Percentiles rank a stretch among this genome's conserved stretches.
phyloP scores from a whole-genome alignment of 1,139 yeast species.

The Debaryomyces psychrophilus region DNA sequence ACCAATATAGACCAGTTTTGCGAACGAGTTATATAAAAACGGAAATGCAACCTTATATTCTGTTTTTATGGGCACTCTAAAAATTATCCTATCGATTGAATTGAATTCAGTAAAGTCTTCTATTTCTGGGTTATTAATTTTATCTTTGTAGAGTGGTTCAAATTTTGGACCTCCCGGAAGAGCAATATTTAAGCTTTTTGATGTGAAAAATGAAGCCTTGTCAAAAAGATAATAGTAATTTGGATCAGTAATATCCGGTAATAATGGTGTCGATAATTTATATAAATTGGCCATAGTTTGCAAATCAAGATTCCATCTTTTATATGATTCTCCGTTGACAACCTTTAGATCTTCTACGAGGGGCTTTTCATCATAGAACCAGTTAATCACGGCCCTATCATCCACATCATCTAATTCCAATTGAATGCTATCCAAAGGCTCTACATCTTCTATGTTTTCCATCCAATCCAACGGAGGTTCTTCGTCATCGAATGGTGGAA shows the following conservation, averaged over 20 bases:
- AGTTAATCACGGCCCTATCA: constrained; percentile 62
- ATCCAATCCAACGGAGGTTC: constrained; percentile 88
- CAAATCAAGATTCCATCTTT: constrained; percentile 67
- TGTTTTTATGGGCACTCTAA: constrained; percentile 72
- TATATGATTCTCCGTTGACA: constrained; percentile 79
- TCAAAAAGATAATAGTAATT: constrained; percentile 74
- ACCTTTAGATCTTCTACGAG: constrained; percentile 54
- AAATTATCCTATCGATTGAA: constrained; percentile 82
- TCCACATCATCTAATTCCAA: constrained; percentile 64
- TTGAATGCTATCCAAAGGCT: constrained; percentile 70
- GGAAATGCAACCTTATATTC: constrained; percentile 90
- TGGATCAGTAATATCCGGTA: constrained; percentile 57
- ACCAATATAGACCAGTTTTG: constrained; percentile 61
- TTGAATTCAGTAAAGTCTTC: constrained; percentile 91
- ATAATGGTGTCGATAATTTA: constrained; percentile 68
- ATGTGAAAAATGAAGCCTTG: constrained; percentile 77
- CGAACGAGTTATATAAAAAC: constrained; percentile 77
- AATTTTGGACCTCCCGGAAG: constrained; percentile 97
- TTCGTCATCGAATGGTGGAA: constrained; percentile 97
- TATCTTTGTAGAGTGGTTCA: constrained; percentile 79
- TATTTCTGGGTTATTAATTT: constrained; percentile 54
- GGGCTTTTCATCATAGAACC: constrained; percentile 84
- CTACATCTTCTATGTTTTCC: constrained; percentile 74
- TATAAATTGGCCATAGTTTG: constrained; percentile 68
- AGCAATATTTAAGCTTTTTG: constrained; percentile 84